A percentile compares a stretch with the other conserved stretches of the same genome.
These are phyloP conservation scores for Gymnopus androsaceus DNA, from an alignment of 1,284 basidiomycete species.

Conservation along the genomic window DNA sequence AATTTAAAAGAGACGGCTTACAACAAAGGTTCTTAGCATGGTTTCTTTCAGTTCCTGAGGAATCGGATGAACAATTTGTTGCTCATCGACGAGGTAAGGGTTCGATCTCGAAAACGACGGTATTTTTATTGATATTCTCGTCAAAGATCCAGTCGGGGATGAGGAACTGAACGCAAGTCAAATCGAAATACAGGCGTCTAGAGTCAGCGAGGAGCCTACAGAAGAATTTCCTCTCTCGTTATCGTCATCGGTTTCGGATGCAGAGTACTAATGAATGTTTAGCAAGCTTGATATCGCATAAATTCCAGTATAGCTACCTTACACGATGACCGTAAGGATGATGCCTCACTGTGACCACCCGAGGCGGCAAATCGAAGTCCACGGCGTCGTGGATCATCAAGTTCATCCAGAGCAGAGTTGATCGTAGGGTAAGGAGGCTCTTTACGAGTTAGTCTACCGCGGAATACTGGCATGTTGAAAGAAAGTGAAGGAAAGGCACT, in stretches of 20 bases:
- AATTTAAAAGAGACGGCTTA: too few relatives aligned
- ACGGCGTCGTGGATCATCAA: not conserved
- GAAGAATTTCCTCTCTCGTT: too few relatives aligned
- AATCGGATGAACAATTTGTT: not conserved
- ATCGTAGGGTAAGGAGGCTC: constrained; percentile 7
- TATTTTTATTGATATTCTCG: not conserved
- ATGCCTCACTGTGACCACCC: constrained; percentile 4
- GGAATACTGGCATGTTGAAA: not conserved
- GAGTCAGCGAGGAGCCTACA: too few relatives aligned
- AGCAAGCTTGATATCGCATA: not conserved
- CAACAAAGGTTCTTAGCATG: not conserved
- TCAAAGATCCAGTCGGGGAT: constrained; percentile 11
- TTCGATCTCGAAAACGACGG: not conserved
- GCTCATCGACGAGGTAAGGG: not conserved
- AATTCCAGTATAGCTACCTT: not conserved
- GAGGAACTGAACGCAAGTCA: constrained; percentile 7
- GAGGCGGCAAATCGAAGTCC: constrained; percentile 1
- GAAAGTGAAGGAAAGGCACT: not conserved
- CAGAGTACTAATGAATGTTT: too few relatives aligned
- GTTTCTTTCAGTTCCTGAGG: not conserved
- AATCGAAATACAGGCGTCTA: too few relatives aligned
- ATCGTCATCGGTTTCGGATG: too few relatives aligned
- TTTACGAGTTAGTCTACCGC: not conserved
- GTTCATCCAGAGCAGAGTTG: constrained; percentile 1
- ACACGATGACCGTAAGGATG: constrained; percentile 5